These are phyloP conservation scores for Aspergillus uvarum DNA, from an alignment of 2,329 filamentous ascomycete genomes.

Conservation along the genomic window DNA sequence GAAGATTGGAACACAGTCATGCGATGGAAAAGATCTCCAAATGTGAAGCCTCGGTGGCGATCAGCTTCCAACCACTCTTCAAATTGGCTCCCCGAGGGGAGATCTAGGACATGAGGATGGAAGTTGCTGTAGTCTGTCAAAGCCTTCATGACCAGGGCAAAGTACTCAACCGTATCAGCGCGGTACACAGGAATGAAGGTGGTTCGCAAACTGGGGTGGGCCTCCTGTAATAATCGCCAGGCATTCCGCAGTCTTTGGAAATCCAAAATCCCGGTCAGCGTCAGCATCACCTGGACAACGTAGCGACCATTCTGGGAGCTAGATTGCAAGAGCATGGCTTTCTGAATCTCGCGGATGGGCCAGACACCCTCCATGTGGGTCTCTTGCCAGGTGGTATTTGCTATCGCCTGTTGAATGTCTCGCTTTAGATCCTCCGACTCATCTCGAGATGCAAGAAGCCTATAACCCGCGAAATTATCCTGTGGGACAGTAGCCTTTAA, in stretches of 20 bases:
- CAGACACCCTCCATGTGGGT: not conserved
- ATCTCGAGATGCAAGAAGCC: not conserved
- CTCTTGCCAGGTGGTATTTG: not conserved
- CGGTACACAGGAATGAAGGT: not conserved
- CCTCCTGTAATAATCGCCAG: not conserved
- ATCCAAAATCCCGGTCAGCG: not conserved
- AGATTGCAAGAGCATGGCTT: not conserved
- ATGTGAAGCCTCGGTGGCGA: not conserved
- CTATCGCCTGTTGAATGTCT: not conserved
- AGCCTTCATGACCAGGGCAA: not conserved
- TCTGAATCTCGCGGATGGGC: not conserved
- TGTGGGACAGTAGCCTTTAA: not conserved
- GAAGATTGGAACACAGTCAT: not conserved
- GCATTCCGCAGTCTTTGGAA: not conserved
- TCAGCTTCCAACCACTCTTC: not conserved
- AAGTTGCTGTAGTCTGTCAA: not conserved
- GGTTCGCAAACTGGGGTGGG: not conserved
- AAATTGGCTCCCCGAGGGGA: not conserved
- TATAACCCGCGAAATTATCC: not conserved
- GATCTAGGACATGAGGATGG: not conserved
- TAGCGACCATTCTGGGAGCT: not conserved
- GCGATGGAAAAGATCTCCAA: not conserved
- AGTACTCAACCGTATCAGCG: not conserved
- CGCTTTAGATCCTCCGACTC: not conserved
- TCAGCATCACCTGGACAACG: not conserved